Percentiles rank a stretch among this genome's conserved stretches.
Evolutionary conservation across 2,329 filamentous ascomycete genomes (phyloP).

Genomic region (Pyrenophora graminea): DNA sequence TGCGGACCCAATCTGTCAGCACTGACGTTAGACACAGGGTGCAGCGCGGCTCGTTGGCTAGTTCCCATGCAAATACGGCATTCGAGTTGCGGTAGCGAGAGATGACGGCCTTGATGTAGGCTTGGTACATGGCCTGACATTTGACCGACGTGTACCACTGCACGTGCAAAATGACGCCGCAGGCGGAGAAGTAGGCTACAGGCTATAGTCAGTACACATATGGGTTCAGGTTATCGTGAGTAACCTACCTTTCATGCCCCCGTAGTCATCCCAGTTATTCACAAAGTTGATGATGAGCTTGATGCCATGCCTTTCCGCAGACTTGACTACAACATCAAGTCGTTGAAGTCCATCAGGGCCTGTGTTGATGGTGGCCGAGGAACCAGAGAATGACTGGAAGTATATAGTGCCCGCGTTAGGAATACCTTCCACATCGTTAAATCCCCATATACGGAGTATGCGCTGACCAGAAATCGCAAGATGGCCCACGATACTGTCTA

Average conservation of each 20-base stretch:
- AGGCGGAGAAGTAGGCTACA: slow-evolving; percentile 58
- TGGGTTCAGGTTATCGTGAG: no score
- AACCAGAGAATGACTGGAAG: slow-evolving; percentile 59
- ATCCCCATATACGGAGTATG: slow-evolving; percentile 65
- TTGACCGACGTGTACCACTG: slow-evolving; percentile 61
- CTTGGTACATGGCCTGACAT: slow-evolving; percentile 60
- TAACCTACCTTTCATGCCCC: slow-evolving; percentile 56
- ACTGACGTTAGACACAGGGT: slow-evolving; percentile 62
- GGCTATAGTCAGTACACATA: no score
- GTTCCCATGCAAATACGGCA: slow-evolving; percentile 69
- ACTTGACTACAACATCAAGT: slow-evolving; percentile 66
- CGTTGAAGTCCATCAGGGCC: slow-evolving; percentile 65
- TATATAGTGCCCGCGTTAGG: slow-evolving; percentile 54
- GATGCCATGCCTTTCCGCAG: slow-evolving; percentile 63
- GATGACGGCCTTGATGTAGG: slow-evolving; percentile 64
- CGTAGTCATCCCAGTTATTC: slow-evolving; percentile 72
- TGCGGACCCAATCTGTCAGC: slow-evolving; percentile 63
- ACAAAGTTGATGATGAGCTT: slow-evolving; percentile 69
- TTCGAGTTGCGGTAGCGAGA: slow-evolving; percentile 62
- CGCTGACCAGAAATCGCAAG: slow-evolving; percentile 58
- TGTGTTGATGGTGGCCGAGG: slow-evolving; percentile 63
- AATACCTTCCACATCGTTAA: slow-evolving; percentile 60
- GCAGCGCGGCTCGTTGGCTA: slow-evolving; percentile 70
- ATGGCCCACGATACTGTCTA: slow-evolving; percentile 56
- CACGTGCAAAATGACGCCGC: slow-evolving; percentile 55